Percentiles rank a stretch among this genome's conserved stretches.
Conservation (phyloP, 805 yeast genomes). For the Barnettozyma salicaria region DNA sequence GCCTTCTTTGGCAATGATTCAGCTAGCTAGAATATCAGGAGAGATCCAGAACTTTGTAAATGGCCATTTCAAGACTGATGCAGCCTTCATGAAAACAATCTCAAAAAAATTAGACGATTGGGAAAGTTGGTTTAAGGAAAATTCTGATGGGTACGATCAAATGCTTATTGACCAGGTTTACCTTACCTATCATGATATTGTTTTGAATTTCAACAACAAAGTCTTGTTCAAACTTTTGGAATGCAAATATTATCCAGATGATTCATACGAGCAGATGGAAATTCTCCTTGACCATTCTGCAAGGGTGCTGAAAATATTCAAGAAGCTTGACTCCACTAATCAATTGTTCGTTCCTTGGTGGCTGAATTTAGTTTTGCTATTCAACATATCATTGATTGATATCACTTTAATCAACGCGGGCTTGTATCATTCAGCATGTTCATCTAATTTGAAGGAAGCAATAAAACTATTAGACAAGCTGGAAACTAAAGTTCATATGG, state of each 20-base stretch:
- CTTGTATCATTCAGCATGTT: slow-evolving; percentile 14
- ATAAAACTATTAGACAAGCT: slow-evolving; percentile 23
- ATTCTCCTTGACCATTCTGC: slow-evolving; percentile 29
- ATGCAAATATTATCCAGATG: slow-evolving; percentile 16
- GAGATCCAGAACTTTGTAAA: slow-evolving; percentile 28
- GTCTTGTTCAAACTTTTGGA: slow-evolving; percentile 16
- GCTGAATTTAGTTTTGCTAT: slow-evolving; percentile 37
- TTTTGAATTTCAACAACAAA: slow-evolving; percentile 16
- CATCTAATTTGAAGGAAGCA: slow-evolving; percentile 13
- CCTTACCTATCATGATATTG: slow-evolving; percentile 20
- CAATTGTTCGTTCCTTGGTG: slow-evolving; percentile 46
- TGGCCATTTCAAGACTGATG: slow-evolving; percentile 11
- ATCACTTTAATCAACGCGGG: slow-evolving; percentile 42
- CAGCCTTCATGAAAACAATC: slow-evolving; percentile 18
- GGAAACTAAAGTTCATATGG: slow-evolving; percentile 37
- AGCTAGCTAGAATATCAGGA: slow-evolving; percentile 36
- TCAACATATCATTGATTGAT: slow-evolving; percentile 38
- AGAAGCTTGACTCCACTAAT: slow-evolving; percentile 27
- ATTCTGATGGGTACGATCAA: slow-evolving; percentile 16
- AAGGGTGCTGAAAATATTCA: slow-evolving; percentile 29
- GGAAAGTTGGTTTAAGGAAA: slow-evolving; percentile 16
- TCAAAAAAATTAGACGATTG: slow-evolving; percentile 17
- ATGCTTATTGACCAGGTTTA: slow-evolving; percentile 17
- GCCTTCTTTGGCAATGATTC: slow-evolving; percentile 41
- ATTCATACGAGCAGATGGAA: slow-evolving; percentile 17